Conservation (phyloP, 306 rosid genomes). For the Hylodesmum podocarpum region DNA sequence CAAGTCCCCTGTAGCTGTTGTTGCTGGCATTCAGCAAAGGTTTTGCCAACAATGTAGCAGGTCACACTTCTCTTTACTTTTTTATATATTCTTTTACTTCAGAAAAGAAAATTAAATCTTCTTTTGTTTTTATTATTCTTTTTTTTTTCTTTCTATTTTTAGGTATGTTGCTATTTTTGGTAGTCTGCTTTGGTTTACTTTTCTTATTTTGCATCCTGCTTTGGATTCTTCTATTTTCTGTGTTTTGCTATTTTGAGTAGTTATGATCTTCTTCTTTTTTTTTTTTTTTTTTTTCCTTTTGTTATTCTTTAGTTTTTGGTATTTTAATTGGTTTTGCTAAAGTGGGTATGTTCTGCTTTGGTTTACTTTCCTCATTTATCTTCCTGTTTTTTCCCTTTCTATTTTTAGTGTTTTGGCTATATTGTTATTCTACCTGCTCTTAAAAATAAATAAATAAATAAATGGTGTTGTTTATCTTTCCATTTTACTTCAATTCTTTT, state of each 20-base stretch:
- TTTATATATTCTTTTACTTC: neutral
- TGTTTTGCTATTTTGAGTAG: too few relatives aligned
- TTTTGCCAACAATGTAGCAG: slow-evolving; percentile 99
- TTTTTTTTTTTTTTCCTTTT: too few relatives aligned
- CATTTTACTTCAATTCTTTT: neutral
- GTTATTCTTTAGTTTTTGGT: too few relatives aligned
- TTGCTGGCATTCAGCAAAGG: slow-evolving; percentile 76
- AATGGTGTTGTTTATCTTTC: neutral
- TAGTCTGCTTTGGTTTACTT: slow-evolving; percentile 1
- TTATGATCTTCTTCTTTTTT: too few relatives aligned
- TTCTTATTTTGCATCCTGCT: neutral
- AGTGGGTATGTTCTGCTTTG: too few relatives aligned
- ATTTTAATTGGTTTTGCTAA: too few relatives aligned
- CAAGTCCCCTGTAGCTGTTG: slow-evolving; percentile 71
- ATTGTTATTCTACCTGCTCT: neutral
- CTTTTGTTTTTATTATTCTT: neutral
- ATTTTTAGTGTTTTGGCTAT: neutral
- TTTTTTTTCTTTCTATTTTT: neutral
- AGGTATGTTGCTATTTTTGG: neutral
- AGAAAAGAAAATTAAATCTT: neutral
- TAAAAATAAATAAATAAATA: neutral
- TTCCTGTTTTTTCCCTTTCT: neutral
- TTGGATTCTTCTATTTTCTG: neutral
- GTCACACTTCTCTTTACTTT: neutral
- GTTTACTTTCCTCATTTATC: neutral